These are phyloP conservation scores for Candida caryicola DNA, from an alignment of 805 yeast genomes.

Conservation along the genomic window DNA sequence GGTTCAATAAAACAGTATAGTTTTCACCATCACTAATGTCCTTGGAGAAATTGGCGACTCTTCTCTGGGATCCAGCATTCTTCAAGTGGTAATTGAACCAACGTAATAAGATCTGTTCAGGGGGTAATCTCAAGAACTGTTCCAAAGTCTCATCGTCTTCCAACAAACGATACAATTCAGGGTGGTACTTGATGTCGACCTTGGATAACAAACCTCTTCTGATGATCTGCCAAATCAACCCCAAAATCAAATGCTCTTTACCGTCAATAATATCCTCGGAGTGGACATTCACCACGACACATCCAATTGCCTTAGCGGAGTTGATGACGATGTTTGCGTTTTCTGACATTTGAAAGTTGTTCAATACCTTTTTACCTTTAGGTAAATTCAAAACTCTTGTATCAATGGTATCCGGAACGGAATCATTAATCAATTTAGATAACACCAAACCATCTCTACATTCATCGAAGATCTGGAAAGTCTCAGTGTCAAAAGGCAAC, in stretches of 20 bases:
- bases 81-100: constrained; percentile 97
- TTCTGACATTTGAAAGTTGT: constrained; percentile 93
- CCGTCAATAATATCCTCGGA: constrained; percentile 95
- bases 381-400: constrained; percentile 94
- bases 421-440: constrained; percentile 91
- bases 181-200: constrained; percentile 94
- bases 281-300: constrained; percentile 96
- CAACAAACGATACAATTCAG: constrained; percentile 89
- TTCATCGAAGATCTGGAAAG: constrained; percentile 94
- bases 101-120: constrained; percentile 92
- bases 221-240: constrained; percentile 95
- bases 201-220: constrained; percentile 93
- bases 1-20: constrained; percentile 85
- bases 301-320: constrained; percentile 98
- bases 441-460: constrained; percentile 92
- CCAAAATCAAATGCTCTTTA: constrained; percentile 85
- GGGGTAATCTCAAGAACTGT: constrained; percentile 93
- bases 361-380: constrained; percentile 66
- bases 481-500: constrained; percentile 88
- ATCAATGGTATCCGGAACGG: constrained; percentile 97
- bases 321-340: constrained; percentile 97
- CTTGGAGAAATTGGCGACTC: constrained; percentile 79
- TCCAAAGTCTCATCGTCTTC: constrained; percentile 97
- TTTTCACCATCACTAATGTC: constrained; percentile 95
- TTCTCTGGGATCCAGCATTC: constrained; percentile 85